Evolutionary conservation across 805 yeast genomes (phyloP).

Genomic region (Blastobotrys robertii): DNA sequence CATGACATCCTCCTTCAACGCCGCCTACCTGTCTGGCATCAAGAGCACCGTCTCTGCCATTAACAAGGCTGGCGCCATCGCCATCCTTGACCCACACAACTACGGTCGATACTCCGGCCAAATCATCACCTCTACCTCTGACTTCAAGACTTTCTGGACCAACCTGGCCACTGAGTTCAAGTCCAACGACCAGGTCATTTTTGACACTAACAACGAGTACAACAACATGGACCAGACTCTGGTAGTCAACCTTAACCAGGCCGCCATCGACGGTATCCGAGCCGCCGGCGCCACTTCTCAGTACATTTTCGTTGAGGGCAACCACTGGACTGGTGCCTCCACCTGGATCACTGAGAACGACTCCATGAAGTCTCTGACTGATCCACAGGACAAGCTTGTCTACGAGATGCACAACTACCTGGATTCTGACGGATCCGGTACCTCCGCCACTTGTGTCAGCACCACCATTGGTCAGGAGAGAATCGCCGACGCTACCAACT

Average conservation of each 20-base stretch:
- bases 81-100: conserved; percentile 4
- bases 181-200: background rate
- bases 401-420: conserved; percentile 2
- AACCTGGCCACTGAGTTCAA: conserved; percentile 10
- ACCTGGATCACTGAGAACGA: conserved; percentile 1
- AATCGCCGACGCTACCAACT: background rate
- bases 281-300: background rate
- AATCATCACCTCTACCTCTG: background rate
- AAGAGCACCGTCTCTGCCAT: background rate
- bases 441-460: background rate
- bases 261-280: conserved; percentile 1
- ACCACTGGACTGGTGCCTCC: conserved; percentile 1
- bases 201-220: background rate
- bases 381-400: background rate
- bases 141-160: background rate
- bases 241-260: background rate
- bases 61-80: background rate
- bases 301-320: background rate
- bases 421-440: conserved; percentile 2
- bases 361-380: background rate
- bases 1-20: background rate
- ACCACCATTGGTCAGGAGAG: background rate
- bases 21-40: background rate
- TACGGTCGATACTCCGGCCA: conserved; percentile 3
- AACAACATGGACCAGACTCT: background rate